Conservation (phyloP, 2,329 filamentous ascomycete genomes). For the Exophiala bonariae region DNA sequence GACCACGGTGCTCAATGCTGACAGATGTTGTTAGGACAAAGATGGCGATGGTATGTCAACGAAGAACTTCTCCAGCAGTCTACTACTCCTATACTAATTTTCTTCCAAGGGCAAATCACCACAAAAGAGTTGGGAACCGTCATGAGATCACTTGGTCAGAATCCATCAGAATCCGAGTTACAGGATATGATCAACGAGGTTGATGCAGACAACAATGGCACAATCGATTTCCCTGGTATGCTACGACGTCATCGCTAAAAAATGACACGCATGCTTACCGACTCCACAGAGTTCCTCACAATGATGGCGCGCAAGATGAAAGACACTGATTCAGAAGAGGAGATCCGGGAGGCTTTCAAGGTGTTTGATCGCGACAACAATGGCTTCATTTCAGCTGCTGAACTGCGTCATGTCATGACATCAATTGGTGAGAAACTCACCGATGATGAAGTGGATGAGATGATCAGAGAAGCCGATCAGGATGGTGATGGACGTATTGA, state of each 20-base stretch:
- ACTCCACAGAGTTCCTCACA: conserved; percentile 73
- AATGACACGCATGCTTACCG: conserved; percentile 6
- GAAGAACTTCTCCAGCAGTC: neutral
- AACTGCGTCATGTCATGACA: conserved; percentile 88
- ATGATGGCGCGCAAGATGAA: conserved; percentile 97
- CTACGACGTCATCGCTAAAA: conserved; percentile 1
- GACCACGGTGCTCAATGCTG: conserved; percentile 12
- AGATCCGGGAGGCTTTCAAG: conserved; percentile 88
- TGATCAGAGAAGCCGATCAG: conserved; percentile 89
- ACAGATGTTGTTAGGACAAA: conserved; percentile 65
- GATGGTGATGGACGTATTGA: conserved; percentile 87
- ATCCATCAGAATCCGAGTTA: conserved; percentile 84
- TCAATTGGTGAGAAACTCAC: conserved; percentile 90
- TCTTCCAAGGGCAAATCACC: conserved; percentile 75
- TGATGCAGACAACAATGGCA: conserved; percentile 89
- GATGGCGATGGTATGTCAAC: conserved; percentile 79
- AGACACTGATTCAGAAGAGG: conserved; percentile 87
- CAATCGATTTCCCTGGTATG: conserved; percentile 86
- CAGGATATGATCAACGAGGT: conserved; percentile 96
- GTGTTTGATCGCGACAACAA: conserved; percentile 90
- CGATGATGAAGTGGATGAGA: conserved; percentile 88
- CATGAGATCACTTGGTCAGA: conserved; percentile 87
- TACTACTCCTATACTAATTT: neutral
- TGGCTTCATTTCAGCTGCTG: conserved; percentile 84
- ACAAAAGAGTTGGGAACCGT: conserved; percentile 88